These are phyloP conservation scores for Fagus sylvatica DNA, from an alignment of 306 rosid genomes.

Conservation along the genomic window DNA sequence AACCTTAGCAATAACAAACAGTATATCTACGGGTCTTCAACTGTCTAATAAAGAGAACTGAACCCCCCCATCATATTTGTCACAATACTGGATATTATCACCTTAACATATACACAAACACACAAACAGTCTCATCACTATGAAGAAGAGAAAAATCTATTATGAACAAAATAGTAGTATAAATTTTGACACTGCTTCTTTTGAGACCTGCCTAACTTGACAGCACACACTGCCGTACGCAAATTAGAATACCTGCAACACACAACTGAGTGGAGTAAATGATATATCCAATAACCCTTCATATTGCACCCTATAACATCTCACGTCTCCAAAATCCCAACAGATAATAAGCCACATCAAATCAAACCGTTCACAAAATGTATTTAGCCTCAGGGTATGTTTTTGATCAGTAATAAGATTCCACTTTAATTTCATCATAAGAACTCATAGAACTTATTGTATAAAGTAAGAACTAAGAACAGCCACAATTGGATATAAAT, in stretches of 20 bases:
- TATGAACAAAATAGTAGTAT: background rate
- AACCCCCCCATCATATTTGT: background rate
- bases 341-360: background rate
- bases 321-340: background rate
- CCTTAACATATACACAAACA: background rate
- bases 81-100: slow-evolving; percentile 16
- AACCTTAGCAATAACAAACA: slow-evolving; percentile 8
- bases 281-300: background rate
- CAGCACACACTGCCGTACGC: slow-evolving; percentile 3
- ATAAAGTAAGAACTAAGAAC: background rate
- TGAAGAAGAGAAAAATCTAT: slow-evolving; percentile 21
- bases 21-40: slow-evolving; percentile 7
- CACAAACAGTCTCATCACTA: background rate
- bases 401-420: background rate
- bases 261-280: background rate
- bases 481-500: background rate
- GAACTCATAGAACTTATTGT: background rate
- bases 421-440: background rate
- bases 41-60: slow-evolving; percentile 20
- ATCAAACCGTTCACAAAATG: background rate
- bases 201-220: slow-evolving; percentile 6
- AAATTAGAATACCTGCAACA: slow-evolving; percentile 3
- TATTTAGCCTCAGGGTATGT: background rate
- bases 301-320: background rate
- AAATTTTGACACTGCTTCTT: slow-evolving; percentile 11